Evolutionary conservation across 2,329 filamentous ascomycete genomes (phyloP).

Genomic region (Arthrobotrys conoides): DNA sequence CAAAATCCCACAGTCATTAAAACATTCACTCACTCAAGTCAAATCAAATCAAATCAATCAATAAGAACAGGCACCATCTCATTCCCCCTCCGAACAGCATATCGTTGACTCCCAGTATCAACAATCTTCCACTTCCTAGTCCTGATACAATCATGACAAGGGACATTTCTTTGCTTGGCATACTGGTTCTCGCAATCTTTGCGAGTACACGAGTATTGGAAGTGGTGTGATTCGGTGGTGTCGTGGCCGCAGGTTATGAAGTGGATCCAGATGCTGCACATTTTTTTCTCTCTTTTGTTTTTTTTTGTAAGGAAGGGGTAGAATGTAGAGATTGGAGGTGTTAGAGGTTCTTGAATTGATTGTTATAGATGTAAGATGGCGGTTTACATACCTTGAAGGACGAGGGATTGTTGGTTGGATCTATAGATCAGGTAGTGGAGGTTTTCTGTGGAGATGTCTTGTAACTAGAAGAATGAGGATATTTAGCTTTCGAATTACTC

Average conservation of each 20-base stretch:
- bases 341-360: no score
- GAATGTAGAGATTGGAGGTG: no score
- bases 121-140: constrained; percentile 29
- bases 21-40: no score
- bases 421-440: no score
- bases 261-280: constrained; percentile 33
- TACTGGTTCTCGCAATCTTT: constrained; percentile 17
- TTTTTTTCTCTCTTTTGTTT: constrained; percentile 5
- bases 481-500: not conserved
- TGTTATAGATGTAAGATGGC: no score
- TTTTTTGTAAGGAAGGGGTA: no score
- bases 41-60: no score
- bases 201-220: not conserved
- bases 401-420: no score
- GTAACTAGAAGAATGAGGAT: not conserved
- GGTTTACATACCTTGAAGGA: no score
- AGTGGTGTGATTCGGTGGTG: constrained; percentile 7
- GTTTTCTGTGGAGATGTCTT: not conserved
- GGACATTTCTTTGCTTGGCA: constrained; percentile 29
- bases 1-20: no score
- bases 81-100: constrained; percentile 25
- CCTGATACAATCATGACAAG: constrained; percentile 36
- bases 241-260: constrained; percentile 27
- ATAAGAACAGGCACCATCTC: constrained; percentile 33
- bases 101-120: constrained; percentile 4